phyloP scores from a whole-genome alignment of 371 early-diverging fungal genomes.

The Rhizomucor pusillus region DNA sequence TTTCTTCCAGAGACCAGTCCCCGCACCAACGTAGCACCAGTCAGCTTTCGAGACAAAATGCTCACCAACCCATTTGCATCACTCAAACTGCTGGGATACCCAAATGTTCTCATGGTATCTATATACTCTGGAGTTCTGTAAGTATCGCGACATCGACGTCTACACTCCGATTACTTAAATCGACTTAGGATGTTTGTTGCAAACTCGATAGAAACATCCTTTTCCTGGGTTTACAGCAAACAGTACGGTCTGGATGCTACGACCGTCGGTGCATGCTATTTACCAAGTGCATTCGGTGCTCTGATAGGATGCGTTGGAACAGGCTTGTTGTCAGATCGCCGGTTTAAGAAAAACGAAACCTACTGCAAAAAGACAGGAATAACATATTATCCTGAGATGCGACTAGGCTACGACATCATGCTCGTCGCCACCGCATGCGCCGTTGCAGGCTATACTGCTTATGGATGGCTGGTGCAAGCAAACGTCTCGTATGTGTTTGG shows the following conservation, averaged over 20 bases:
- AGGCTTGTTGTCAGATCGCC: constrained; percentile 26
- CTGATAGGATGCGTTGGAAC: neutral
- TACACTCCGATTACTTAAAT: too few relatives aligned
- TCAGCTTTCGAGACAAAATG: neutral
- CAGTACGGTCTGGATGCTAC: neutral
- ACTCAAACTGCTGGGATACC: constrained; percentile 20
- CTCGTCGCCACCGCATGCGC: constrained; percentile 13
- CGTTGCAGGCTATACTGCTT: constrained; percentile 19
- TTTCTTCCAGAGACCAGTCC: constrained; percentile 42
- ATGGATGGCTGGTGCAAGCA: constrained; percentile 39
- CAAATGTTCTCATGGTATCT: constrained; percentile 13
- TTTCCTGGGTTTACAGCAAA: neutral
- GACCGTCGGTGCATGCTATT: neutral
- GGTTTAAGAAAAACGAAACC: constrained; percentile 12
- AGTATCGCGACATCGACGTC: neutral
- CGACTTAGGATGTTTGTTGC: neutral
- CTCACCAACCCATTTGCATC: constrained; percentile 28
- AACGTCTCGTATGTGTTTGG: constrained; percentile 37
- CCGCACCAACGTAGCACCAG: neutral
- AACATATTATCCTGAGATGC: constrained; percentile 31
- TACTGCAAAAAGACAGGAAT: constrained; percentile 12
- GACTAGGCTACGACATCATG: constrained; percentile 26
- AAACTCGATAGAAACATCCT: neutral
- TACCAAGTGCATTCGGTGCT: constrained; percentile 1
- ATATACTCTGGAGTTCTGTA: constrained; percentile 1